Percentiles rank a stretch among this genome's conserved stretches.
Evolutionary conservation across 1,284 basidiomycete genomes (phyloP).

Genomic region (Cerrena zonata): DNA sequence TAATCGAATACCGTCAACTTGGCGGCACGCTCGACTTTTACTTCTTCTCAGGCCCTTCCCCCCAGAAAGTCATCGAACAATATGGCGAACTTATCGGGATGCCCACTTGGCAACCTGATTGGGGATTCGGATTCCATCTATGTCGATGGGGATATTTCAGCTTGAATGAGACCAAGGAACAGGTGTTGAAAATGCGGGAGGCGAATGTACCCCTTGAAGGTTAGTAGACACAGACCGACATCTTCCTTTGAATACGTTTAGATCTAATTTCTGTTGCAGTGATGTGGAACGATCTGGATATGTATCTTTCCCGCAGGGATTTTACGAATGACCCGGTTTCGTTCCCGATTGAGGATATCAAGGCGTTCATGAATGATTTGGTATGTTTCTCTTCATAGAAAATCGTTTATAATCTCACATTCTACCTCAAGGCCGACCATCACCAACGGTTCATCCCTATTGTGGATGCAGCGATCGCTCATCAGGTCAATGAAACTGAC

Average conservation of each 20-base stretch:
- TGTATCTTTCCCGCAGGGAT: slow-evolving; percentile 61
- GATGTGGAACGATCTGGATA: slow-evolving; percentile 76
- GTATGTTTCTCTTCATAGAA: no score
- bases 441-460: slow-evolving; percentile 36
- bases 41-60: slow-evolving; percentile 62
- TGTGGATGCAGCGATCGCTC: slow-evolving; percentile 31
- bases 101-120: slow-evolving; percentile 62
- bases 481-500: slow-evolving; percentile 33
- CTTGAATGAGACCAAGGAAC: slow-evolving; percentile 35
- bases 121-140: slow-evolving; percentile 69
- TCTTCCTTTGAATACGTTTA: no score
- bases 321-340: slow-evolving; percentile 65
- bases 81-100: slow-evolving; percentile 57
- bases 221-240: no score
- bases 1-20: slow-evolving; percentile 60
- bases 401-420: no score
- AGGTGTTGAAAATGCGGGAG: slow-evolving; percentile 54
- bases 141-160: slow-evolving; percentile 44
- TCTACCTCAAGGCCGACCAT: slow-evolving; percentile 30
- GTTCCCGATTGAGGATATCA: slow-evolving; percentile 55
- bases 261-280: slow-evolving; percentile 36
- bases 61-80: slow-evolving; percentile 62
- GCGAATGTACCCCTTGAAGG: slow-evolving; percentile 65
- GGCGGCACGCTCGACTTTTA: slow-evolving; percentile 59
- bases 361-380: slow-evolving; percentile 56